Evolutionary conservation across 2,329 filamentous ascomycete genomes (phyloP).

Genomic region (Pseudogymnoascus sp.): DNA sequence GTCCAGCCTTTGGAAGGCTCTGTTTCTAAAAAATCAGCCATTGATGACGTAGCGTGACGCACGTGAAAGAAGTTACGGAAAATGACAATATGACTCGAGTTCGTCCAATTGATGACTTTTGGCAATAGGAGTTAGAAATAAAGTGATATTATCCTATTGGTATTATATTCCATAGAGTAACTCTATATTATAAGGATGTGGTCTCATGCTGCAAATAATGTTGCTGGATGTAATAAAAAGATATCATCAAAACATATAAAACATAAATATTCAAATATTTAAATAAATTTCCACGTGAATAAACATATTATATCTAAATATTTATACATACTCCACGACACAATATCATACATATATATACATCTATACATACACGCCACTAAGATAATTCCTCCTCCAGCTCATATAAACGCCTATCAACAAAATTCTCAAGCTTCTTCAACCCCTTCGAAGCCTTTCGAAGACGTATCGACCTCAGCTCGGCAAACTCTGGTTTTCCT

Average conservation of each 20-base stretch:
- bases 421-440: neutral
- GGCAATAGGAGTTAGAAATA: neutral
- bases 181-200: neutral
- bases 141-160: neutral
- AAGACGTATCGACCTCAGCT: neutral
- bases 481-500: neutral
- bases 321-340: neutral
- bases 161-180: neutral
- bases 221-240: neutral
- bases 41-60: conserved; percentile 1
- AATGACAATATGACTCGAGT: neutral
- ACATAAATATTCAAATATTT: neutral
- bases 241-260: neutral
- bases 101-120: neutral
- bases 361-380: neutral
- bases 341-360: conserved; percentile 2
- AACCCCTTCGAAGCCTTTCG: neutral
- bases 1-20: neutral
- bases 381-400: neutral
- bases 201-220: neutral
- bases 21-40: neutral
- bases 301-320: neutral
- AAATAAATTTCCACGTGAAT: neutral
- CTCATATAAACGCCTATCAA: neutral
- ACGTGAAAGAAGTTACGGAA: neutral